A percentile compares a stretch with the other conserved stretches of the same genome.
Conservation (phyloP, 306 rosid species). For the Trifolium pratense region DNA sequence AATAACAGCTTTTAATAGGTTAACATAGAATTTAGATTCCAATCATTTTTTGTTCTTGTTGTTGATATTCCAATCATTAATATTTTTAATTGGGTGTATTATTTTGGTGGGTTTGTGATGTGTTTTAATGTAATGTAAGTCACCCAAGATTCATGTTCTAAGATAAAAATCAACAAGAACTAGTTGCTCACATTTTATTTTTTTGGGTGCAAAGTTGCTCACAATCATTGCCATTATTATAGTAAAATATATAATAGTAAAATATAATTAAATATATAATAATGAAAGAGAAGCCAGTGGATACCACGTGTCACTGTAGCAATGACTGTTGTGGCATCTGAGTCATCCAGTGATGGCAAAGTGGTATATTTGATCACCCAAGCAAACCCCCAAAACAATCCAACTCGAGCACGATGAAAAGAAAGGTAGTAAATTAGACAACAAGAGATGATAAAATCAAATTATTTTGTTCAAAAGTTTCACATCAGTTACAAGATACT, state of each 20-base stretch:
- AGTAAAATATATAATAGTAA: background rate
- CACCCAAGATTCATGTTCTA: no score
- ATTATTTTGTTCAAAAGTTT: no score
- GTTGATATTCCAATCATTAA: no score
- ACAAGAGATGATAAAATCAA: conserved; percentile 2
- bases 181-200: background rate
- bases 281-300: conserved; percentile 31
- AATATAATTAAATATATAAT: background rate
- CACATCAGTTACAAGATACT: no score
- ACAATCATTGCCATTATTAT: background rate
- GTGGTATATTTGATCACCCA: conserved; percentile 7
- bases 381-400: conserved; percentile 2
- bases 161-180: no score
- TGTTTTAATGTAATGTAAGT: no score
- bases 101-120: no score
- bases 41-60: no score
- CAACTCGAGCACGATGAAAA: conserved; percentile 26
- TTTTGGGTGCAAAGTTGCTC: no score
- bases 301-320: conserved; percentile 24
- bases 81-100: no score
- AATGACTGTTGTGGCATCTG: conserved; percentile 40
- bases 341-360: conserved; percentile 34
- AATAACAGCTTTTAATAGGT: no score
- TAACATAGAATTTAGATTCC: no score
- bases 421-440: background rate